Base-by-base conservation (phyloP, 139 green algal species). In the Mesotaenium endlicherianum region DNA sequence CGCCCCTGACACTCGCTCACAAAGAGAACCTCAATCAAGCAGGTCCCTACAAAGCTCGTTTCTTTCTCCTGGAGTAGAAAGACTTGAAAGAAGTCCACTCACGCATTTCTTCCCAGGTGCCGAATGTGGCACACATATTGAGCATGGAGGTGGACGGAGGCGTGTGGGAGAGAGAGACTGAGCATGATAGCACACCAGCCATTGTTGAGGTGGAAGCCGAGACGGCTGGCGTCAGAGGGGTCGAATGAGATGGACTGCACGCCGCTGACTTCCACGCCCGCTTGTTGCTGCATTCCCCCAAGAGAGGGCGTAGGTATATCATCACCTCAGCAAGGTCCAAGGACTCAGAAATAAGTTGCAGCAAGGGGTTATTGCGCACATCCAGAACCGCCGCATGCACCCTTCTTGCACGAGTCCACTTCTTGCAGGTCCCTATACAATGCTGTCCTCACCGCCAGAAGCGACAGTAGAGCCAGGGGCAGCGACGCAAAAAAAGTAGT, bases 281-380 rank as follows among this genome's bases (percentile, higher is more conserved):
- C 60, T 72, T 72, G 60, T 11, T 72, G 36, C 60, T 72, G 11
- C 60, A 72, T n/a, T n/a, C n/a, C n/a, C n/a, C n/a, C n/a, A n/a
- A n/a, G n/a, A n/a, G n/a, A n/a, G n/a, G n/a, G n/a, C n/a, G n/a
- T n/a, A n/a, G n/a, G n/a, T n/a, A n/a, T n/a, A n/a, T n/a, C n/a
- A n/a, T n/a, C n/a, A n/a, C n/a, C n/a, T n/a, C n/a, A n/a, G n/a
- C n/a, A n/a, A n/a, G n/a, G n/a, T n/a, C n/a, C n/a, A n/a, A n/a
- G n/a, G n/a, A n/a, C n/a, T n/a, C n/a, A n/a, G n/a, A n/a, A n/a
- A n/a, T n/a, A n/a, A n/a, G n/a, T n/a, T n/a, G n/a, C n/a, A n/a
- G n/a, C n/a, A n/a, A n/a, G n/a, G n/a, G n/a, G n/a, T n/a, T n/a
- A n/a, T n/a, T n/a, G n/a, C n/a, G n/a, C n/a, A n/a, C n/a, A n/a